Conservation (phyloP, 169 alveolate genomes). For the Eimeria necatrix region DNA sequence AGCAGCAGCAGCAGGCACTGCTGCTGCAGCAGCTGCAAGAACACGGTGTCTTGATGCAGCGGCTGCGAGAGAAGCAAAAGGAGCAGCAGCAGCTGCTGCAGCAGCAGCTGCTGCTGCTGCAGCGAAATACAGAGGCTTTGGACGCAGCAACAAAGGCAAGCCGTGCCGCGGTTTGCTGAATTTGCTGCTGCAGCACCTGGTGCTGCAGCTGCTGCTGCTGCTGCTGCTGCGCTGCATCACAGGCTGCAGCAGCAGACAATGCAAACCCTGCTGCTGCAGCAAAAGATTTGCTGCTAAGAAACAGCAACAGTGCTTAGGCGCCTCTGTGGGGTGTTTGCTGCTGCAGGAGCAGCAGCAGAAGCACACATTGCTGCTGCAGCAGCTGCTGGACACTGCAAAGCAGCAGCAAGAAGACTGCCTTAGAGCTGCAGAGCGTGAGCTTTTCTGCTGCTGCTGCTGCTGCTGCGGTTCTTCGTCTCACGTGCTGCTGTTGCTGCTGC, state of each 20-base stretch:
- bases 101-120: conserved; percentile 48
- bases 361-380: conserved; percentile 13
- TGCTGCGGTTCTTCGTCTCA: neutral
- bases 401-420: conserved; percentile 12
- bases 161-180: neutral
- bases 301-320: neutral
- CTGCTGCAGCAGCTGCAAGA: neutral
- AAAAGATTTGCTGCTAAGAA: neutral
- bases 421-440: neutral
- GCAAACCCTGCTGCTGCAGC: neutral
- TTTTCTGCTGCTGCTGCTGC: neutral
- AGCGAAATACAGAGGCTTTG: neutral
- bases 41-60: neutral
- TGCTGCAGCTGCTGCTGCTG: neutral
- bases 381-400: neutral
- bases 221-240: neutral
- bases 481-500: neutral
- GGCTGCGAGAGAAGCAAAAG: conserved; percentile 18
- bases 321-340: neutral
- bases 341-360: conserved; percentile 29
- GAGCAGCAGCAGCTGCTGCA: conserved; percentile 28
- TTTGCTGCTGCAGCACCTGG: too few relatives aligned
- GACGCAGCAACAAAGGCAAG: conserved; percentile 29
- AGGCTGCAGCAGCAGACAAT: neutral
- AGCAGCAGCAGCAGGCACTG: conserved; percentile 20